phyloP scores from a whole-genome alignment of 1,284 basidiomycete genomes.

The Ganoderma multipileum region DNA sequence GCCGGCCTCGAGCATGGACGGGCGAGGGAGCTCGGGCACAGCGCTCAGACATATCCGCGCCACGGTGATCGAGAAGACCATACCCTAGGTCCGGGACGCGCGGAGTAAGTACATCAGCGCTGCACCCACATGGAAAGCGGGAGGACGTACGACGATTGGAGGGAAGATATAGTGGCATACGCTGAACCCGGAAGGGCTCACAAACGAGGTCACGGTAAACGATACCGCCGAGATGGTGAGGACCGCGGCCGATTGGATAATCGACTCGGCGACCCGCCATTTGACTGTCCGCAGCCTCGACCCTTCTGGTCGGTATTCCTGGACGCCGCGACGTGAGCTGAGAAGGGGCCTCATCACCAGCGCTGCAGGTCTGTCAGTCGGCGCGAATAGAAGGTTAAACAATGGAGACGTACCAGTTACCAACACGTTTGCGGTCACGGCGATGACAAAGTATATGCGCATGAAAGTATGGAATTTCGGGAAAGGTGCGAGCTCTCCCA shows the following conservation, averaged over 20 bases:
- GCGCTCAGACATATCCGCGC: conserved; percentile 24
- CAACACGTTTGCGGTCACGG: conserved; percentile 9
- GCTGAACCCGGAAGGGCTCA: conserved; percentile 27
- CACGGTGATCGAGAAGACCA: conserved; percentile 27
- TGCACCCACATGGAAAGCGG: background rate
- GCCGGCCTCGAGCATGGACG: conserved; percentile 10
- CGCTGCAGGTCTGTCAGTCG: conserved; percentile 1
- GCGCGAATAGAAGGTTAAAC: background rate
- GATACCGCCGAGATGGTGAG: conserved; percentile 25
- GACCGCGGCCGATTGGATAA: conserved; percentile 28
- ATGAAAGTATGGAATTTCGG: background rate
- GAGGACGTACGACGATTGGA: conserved; percentile 21
- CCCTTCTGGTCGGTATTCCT: conserved; percentile 10
- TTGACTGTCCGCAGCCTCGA: conserved; percentile 11
- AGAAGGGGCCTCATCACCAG: conserved; percentile 27
- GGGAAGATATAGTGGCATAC: conserved; percentile 27
- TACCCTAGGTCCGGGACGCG: background rate
- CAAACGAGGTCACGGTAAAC: conserved; percentile 24
- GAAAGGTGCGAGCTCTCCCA: background rate
- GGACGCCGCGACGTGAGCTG: conserved; percentile 10
- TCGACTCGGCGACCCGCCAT: conserved; percentile 25
- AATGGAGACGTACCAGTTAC: conserved; percentile 1
- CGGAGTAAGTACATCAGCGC: no score
- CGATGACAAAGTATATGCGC: conserved; percentile 8
- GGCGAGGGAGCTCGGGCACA: conserved; percentile 11